Evolutionary conservation across 78 protist genomes (phyloP).

Genomic region (Dictyostelium discoideum): DNA sequence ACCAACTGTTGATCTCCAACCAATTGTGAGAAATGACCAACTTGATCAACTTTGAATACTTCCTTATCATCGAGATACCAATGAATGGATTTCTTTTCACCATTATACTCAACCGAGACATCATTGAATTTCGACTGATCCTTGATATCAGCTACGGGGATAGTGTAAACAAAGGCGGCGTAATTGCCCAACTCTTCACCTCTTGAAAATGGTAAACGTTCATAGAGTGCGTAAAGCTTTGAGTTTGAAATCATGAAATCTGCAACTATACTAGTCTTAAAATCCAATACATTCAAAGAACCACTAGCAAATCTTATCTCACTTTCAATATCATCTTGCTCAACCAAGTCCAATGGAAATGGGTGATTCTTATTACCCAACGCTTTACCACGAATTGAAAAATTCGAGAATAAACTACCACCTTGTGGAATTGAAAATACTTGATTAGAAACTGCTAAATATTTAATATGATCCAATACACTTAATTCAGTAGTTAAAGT

Average conservation of each 20-base stretch:
- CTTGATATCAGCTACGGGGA: not conserved
- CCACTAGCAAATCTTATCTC: conserved; percentile 21
- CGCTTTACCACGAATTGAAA: not conserved
- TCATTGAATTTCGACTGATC: not conserved
- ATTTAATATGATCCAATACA: conserved; percentile 28
- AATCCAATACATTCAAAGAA: conserved; percentile 27
- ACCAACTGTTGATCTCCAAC: not conserved
- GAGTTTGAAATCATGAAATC: conserved; percentile 6
- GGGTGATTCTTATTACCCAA: not conserved
- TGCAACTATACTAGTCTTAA: conserved; percentile 7
- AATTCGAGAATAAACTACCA: not conserved
- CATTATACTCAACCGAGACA: not conserved
- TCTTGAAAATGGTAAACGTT: conserved; percentile 19
- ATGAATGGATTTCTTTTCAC: not conserved
- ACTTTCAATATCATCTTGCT: not conserved
- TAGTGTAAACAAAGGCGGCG: not conserved
- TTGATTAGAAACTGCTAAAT: not conserved
- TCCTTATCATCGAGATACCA: not conserved
- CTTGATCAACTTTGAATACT: not conserved
- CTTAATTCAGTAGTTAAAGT: not conserved
- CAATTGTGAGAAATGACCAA: not conserved
- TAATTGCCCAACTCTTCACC: not conserved
- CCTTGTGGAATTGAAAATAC: not conserved
- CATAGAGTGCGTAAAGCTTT: conserved; percentile 16
- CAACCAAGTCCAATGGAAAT: not conserved